phyloP scores from a whole-genome alignment of 148 eudicot species.

The Nepenthes mirabilis region DNA sequence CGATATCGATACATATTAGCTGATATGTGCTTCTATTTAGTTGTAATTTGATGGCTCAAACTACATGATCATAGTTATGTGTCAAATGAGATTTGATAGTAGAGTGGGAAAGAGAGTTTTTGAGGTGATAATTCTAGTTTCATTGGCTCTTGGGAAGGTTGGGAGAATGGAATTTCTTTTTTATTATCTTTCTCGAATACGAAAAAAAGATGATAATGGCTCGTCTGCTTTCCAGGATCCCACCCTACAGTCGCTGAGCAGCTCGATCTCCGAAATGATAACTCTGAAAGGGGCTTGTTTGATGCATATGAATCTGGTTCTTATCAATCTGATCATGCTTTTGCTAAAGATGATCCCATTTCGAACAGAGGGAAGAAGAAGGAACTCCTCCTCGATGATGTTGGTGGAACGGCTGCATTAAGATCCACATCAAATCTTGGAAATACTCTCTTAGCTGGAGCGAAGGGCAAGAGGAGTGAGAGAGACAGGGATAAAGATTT shows the following conservation, averaged over 20 bases:
- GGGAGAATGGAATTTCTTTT: background rate
- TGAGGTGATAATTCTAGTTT: too few relatives aligned
- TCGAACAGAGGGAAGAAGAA: slow-evolving; percentile 72
- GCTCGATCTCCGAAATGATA: slow-evolving; percentile 18
- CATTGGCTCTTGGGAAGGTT: too few relatives aligned
- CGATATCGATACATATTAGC: too few relatives aligned
- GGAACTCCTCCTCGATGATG: slow-evolving; percentile 74
- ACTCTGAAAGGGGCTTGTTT: slow-evolving; percentile 17
- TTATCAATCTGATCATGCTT: slow-evolving; percentile 48
- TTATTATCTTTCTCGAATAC: background rate
- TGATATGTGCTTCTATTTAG: too few relatives aligned
- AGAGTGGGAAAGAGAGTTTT: background rate
- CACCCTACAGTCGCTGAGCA: slow-evolving; percentile 19
- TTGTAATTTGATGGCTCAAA: too few relatives aligned
- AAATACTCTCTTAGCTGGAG: slow-evolving; percentile 38
- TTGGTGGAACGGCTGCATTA: slow-evolving; percentile 33
- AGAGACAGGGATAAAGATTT: slow-evolving; percentile 32
- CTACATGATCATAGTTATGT: too few relatives aligned
- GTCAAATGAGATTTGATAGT: too few relatives aligned
- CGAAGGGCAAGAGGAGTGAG: slow-evolving; percentile 84
- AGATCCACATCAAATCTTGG: slow-evolving; percentile 33
- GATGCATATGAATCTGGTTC: slow-evolving; percentile 29
- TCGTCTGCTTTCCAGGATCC: slow-evolving; percentile 26
- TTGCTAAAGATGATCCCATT: slow-evolving; percentile 65
- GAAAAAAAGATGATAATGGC: slow-evolving; percentile 1